Evolutionary conservation across 768 basidiomycete species (phyloP), one percentile per base, ranked within the genome.

Genomic region (Pleurotus eryngii): DNA sequence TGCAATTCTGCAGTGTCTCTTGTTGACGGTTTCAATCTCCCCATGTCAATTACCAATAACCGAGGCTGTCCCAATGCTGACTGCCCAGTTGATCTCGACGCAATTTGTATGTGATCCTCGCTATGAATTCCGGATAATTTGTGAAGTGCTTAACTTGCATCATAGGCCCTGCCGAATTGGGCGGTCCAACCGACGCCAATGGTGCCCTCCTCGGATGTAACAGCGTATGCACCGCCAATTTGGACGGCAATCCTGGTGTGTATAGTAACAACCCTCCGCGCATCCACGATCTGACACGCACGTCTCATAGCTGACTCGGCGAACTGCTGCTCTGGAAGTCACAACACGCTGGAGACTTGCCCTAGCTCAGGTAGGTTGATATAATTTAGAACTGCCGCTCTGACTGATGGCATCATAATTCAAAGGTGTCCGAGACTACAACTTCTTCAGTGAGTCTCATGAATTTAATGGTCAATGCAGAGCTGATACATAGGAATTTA

Each of bases 21-120:
- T 27, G 85, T 87, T 40, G 83, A 87, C 59, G 86, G 86, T 1
- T 85, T 75, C 61, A 86, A 88, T 62, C 66, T 89, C 12, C 86
- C 87, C 12, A 67, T 84, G 63, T 68, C 71, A 5, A 83, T 89
- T 59, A 73, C 71, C 55, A 87, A 83, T 69, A 78, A 76, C 65
- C 72, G 67, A 46, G 81, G 77, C 8, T 89, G 87, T 63, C 70
- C 67, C 24, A 67, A 80, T 15, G 78, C 86, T 1, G 72, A 76
- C 57, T 90, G 86, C 64, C 72, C 82, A 2, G 82, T 86, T 26
- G 86, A 89, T 61, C 74, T 88, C 20, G 76, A 74, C 9, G 79
- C 83, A 0, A 73, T 78, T 59, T 89, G 86, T 85, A 15, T 6
- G 51, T 50, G 40, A 26, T 26, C 5, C 5, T 4, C 24, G 1